Evolutionary conservation across 768 basidiomycete species (phyloP).

Genomic region (Termitomyces sp.): DNA sequence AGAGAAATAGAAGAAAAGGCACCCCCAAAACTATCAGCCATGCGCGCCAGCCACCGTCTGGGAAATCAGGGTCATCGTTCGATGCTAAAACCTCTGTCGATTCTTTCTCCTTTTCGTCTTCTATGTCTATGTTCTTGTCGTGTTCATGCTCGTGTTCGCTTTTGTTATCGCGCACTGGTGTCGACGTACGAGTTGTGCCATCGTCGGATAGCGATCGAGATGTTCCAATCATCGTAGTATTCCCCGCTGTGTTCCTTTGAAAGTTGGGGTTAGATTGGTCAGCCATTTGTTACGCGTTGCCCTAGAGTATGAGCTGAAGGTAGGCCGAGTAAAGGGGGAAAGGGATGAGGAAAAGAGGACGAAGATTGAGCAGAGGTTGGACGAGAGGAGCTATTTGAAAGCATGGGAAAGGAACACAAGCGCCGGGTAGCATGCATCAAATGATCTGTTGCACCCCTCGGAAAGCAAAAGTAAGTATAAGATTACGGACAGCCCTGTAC

Average conservation of each 20-base stretch:
- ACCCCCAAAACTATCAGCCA: conserved; percentile 42
- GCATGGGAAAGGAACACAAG: conserved; percentile 4
- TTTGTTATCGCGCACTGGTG: background rate
- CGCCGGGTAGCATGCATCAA: background rate
- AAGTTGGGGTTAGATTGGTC: background rate
- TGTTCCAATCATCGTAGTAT: background rate
- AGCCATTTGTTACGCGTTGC: background rate
- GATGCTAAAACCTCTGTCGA: background rate
- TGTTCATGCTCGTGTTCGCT: background rate
- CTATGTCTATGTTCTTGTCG: background rate
- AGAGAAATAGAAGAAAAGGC: conserved; percentile 7
- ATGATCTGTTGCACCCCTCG: background rate
- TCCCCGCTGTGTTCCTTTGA: background rate
- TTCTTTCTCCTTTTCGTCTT: background rate
- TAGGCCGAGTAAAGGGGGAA: background rate
- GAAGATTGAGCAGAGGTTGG: background rate
- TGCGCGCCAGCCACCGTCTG: conserved; percentile 38
- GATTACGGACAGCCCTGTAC: background rate
- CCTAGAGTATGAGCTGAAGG: background rate
- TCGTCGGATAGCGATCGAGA: conserved; percentile 3
- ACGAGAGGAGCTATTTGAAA: conserved; percentile 11
- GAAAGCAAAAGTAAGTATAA: no score
- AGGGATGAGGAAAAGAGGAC: background rate
- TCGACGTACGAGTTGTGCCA: background rate
- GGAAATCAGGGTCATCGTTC: conserved; percentile 18